Base-by-base conservation (phyloP, 2,329 filamentous ascomycete genomes). In the Neofusicoccum cordaticola region DNA sequence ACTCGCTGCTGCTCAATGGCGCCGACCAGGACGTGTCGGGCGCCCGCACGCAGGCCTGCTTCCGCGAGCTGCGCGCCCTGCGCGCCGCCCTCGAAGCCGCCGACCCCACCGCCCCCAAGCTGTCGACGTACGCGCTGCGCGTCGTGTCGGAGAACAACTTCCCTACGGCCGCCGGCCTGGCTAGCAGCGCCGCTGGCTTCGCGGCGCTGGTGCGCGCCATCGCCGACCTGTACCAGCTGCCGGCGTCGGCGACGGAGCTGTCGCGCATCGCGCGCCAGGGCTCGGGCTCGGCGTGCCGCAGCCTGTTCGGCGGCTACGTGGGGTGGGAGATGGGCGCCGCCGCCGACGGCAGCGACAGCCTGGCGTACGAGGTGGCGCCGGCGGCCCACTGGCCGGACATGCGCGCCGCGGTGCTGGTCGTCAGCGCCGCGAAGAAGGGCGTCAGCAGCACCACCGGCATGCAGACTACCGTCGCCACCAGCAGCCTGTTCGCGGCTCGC, bases 61-160 rank as follows among this genome's bases (percentile, higher is more conserved):
- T 99, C 77, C 88, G 90, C 64, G 91, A 92, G 77, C 87, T 99
- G 58, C 90, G 94, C 65, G 78, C 87, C 61, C 88, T 95, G 51
- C 90, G 95, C 67, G 84, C 87, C 61, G 83, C 86, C 27, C 84
- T 98, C 72, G 95, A 99, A 79, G 82, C 83, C 41, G 79, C 84
- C 67, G 83, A 97, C 75, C 71, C 88, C 0, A 88, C 87, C 22
- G 85, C 97, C n/a, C 92, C 94, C 48, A 92, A 91, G 78, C 87
- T 99, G 65, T 91, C 92, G 11, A 76, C 83, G 60, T 83, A 90
- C 72, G 88, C 91, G 39, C 87, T 99, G 67, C 90, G 89, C 71
- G 89, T 99, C 69, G 93, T 97, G 64, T 95, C 91, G 65, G 91
- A 95, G 82, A 99, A 99, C 85, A 99, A 99, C 85, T 99, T 99